Evolutionary conservation across 2,329 filamentous ascomycete genomes (phyloP), one percentile per base, ranked within the genome.

Genomic region (Fusarium anguioides): DNA sequence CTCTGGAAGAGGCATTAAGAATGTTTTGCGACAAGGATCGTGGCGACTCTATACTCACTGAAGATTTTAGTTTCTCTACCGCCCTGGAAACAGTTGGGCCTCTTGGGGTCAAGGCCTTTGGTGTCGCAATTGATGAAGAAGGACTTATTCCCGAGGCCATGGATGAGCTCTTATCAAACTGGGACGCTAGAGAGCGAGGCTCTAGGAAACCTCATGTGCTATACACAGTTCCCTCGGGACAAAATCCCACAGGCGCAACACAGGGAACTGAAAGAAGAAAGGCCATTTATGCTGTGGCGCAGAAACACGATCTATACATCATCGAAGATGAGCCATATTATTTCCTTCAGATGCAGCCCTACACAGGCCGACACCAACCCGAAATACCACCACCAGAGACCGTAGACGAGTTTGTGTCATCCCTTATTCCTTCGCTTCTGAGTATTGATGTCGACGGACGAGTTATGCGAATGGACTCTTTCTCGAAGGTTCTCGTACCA

Each of bases 281-380:
- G 67, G 91, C 88, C 21, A 84, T 97, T 42, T 97, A 97, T 79
- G 83, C 83, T 33, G 85, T 97, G 15, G 91, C 90, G 29, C 90
- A 91, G 76, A 93, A 93, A 80, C 93, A 97, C 78, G 92, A 97
- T 75, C 74, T 97, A 37, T 91, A 87, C 80, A 94, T 97, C 75
- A 81, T 97, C 70, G 94, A 97, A 81, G 94, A 97, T 75, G 94
- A 97, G 76, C 94, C 94, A 3, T 97, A 97, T 81, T 97, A 96
- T 80, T 97, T 95, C 81, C 84, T 97, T 33, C 94, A 97, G 79
- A 92, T 94, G 91, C 88, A 92, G 71, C 88, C 90, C 0, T 95
- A 94, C 79, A 84, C 84, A 3, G 84, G 86, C 15, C 79, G 83
- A 29, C 77, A 83, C 66, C 78, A 82, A 17, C 77, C 84, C 0